Evolutionary conservation across 352 stramenopile genomes (phyloP), one percentile per base, ranked within the genome.

Genomic region (Phytophthora cactorum): DNA sequence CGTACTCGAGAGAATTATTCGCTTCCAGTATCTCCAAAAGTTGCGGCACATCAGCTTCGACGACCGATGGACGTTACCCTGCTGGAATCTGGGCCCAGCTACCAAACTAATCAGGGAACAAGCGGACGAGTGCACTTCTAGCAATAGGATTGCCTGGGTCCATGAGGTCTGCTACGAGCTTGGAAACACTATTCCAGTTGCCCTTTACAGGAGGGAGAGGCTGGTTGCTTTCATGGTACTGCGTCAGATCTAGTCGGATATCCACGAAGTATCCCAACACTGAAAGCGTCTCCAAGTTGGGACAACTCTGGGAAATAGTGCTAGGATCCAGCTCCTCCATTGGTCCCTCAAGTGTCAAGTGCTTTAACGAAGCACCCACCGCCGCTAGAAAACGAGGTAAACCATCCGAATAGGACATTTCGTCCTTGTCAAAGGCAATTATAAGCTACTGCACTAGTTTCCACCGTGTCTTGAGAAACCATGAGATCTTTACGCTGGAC

Each of bases 341-440:
- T 6, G 38, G 28, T 4, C 22, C 44, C 44, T 59, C 45, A 3
- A 70, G 34, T 8, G 39, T 66, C 32, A 71, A 49, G 17, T 14
- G 10, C 22, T 61, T 66, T n/a, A 71, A 17, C 5, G 39, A 60
- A 27, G 28, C 25, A 3, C 63, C 55, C 39, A 66, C 32, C n/a
- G 34, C 14, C 6, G 25, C 22, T 5, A 70, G 6, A 49, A 70
- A 70, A 2, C 11, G 15, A 17, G 39, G 38, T 12, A 66, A 59
- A 2, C 63, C 56, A 5, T 61, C 32, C 6, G 32, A 44, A 28
- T 60, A 22, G 8, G 15, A 53, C 25, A 38, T 7, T 17, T 51
- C 15, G 7, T 43, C 27, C 14, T 49, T 46, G n/a, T 49, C 28
- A 59, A 66, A 66, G 9, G 28, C 14, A 50, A 67, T 52, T 17